Evolutionary conservation across 345 rosid genomes (phyloP).

Genomic region (Eucalyptus cloeziana): DNA sequence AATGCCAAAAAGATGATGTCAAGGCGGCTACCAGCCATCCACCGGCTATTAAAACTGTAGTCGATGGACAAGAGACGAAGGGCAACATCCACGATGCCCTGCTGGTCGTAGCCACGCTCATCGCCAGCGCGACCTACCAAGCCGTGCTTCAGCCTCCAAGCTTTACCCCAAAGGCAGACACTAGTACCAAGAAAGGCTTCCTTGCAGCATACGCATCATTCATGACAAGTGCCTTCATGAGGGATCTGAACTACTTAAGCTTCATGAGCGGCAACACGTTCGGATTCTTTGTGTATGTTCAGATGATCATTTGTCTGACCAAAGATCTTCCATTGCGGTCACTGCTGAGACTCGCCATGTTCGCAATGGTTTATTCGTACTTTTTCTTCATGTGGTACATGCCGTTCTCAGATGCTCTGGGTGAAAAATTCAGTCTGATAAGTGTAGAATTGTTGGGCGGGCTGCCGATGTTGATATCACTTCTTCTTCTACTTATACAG

Average conservation of each 20-base stretch:
- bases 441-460: accelerated
- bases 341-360: accelerated
- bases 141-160: neutral
- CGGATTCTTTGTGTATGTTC: neutral
- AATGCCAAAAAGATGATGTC: neutral
- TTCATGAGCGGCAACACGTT: neutral
- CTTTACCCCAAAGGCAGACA: neutral
- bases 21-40: neutral
- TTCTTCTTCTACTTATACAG: neutral
- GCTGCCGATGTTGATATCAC: accelerated
- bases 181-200: neutral
- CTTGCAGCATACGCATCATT: neutral
- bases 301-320: neutral
- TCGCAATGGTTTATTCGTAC: neutral
- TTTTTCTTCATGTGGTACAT: neutral
- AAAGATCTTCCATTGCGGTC: accelerated
- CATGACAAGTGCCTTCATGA: neutral
- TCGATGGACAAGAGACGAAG: neutral
- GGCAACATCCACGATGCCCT: accelerated
- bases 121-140: neutral
- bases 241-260: neutral
- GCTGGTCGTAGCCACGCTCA: neutral
- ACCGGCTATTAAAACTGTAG: accelerated
- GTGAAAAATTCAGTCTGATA: neutral
- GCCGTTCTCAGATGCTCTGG: neutral